A percentile compares a stretch with the other conserved stretches of the same genome.
These are phyloP conservation scores for Patellifolia procumbens DNA, from an alignment of 179 eudicot species.

Conservation along the genomic window DNA sequence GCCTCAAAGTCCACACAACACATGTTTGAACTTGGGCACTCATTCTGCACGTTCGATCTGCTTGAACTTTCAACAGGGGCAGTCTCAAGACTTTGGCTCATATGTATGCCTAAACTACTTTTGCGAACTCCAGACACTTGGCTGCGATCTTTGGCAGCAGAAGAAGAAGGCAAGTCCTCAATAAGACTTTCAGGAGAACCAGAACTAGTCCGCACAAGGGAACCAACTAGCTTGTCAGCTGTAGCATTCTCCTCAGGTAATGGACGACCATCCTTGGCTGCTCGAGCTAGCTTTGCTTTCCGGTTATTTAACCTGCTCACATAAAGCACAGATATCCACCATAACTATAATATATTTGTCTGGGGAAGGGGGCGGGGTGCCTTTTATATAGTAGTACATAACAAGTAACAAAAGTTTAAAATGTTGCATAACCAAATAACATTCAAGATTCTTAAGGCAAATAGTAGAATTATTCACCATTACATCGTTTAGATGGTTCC, in stretches of 20 bases:
- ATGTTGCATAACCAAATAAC: neutral
- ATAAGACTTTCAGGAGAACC: constrained; percentile 44
- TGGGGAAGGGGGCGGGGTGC: neutral
- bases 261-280: constrained; percentile 65
- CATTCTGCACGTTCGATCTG: constrained; percentile 12
- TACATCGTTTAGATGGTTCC: neutral
- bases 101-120: constrained; percentile 23
- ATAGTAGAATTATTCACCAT: neutral
- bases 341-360: neutral
- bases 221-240: constrained; percentile 45
- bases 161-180: constrained; percentile 31
- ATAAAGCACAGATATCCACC: neutral
- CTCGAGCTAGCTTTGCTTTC: constrained; percentile 85
- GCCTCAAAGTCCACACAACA: constrained; percentile 37
- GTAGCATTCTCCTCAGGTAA: constrained; percentile 46
- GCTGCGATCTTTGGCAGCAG: constrained; percentile 28
- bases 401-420: neutral
- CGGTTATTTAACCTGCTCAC: constrained; percentile 82
- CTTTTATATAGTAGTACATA: neutral
- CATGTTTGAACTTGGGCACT: constrained; percentile 28
- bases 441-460: neutral
- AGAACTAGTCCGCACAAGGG: constrained; percentile 32
- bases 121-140: constrained; percentile 22
- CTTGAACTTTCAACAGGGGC: constrained; percentile 23
- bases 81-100: constrained; percentile 24